Evolutionary conservation across 2,329 filamentous ascomycete species (phyloP), one percentile per base, ranked within the genome.

Genomic region (Chaetothyriales sp.): DNA sequence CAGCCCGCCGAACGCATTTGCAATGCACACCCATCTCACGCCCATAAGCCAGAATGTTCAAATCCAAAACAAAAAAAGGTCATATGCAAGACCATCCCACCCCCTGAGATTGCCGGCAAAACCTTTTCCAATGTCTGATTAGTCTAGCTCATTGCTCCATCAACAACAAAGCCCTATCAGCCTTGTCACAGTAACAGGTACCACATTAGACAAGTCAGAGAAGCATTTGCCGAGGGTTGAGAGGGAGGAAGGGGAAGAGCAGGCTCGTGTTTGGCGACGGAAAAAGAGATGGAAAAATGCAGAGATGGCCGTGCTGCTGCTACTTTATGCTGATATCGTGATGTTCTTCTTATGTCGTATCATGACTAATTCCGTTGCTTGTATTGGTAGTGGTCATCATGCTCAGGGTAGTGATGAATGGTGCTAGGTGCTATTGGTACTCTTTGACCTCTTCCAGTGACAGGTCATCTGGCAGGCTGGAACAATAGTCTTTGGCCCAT

Each of bases 401-500:
- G 32, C 12, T 39, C 32, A 39, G 32, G 15, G 10, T 39, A 15
- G 32, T 9, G 32, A 15, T 15, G 32, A 39, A 50, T 46, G 49
- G n/a, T 12, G 18, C n/a, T n/a, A 22, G 18, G 46, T 46, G 25
- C 48, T 56, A 55, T 53, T 56, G 52, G 50, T 26, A 44, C 22
- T 48, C 26, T 47, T 59, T 58, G 48, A 51, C 43, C 42, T 53
- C 55, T 26, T 47, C 52, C 12, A 52, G 43, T 43, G 57, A 51
- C 6, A 51, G 47, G 39, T 49, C 53, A 45, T 22, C 55, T 46
- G 51, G 43, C 22, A 52, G 47, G 47, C 50, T 60, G 42, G 53
- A 52, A 49, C 51, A 52, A 60, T 85, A 84, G 67, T 83, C 84
- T 76, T 94, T 95, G 52, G 88, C 87, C 92, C 92, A 98, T 63